These are phyloP conservation scores for Claviceps pusilla DNA, from an alignment of 2,329 filamentous ascomycete genomes.

Conservation along the genomic window DNA sequence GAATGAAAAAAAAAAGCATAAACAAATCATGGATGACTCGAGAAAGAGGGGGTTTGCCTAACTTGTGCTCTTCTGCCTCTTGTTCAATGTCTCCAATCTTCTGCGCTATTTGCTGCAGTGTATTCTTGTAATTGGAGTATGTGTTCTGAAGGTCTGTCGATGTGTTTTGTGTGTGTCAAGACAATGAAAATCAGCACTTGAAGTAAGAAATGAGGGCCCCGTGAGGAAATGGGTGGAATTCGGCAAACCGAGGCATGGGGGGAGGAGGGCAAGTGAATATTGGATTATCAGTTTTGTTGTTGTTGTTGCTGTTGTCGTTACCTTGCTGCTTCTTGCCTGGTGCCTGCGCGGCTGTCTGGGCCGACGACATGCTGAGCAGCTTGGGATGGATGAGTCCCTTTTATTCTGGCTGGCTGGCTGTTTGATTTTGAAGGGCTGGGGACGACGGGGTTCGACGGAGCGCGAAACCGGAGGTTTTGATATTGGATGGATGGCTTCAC, in stretches of 20 bases:
- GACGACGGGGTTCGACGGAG: too few species aligned
- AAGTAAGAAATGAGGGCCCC: not conserved
- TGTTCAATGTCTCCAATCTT: constrained; percentile 98
- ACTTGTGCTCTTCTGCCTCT: constrained; percentile 97
- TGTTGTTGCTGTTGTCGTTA: constrained; percentile 14
- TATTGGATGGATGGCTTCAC: too few species aligned
- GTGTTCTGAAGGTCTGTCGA: constrained; percentile 59
- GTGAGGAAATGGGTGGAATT: not conserved
- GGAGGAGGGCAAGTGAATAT: too few species aligned
- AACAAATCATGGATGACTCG: not conserved
- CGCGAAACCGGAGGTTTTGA: too few species aligned
- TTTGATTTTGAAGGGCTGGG: not conserved
- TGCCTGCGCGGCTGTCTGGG: constrained; percentile 19
- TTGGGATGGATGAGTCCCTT: not conserved
- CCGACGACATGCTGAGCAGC: not conserved
- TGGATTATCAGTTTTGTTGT: too few species aligned
- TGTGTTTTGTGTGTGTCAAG: not conserved
- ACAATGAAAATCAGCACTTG: not conserved
- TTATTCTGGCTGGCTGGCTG: not conserved
- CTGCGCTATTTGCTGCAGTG: constrained; percentile 78
- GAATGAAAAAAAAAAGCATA: not conserved
- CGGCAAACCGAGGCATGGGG: not conserved
- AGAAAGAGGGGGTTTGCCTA: not conserved
- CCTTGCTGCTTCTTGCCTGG: constrained; percentile 62
- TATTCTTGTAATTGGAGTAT: constrained; percentile 64